A percentile compares a stretch with the other conserved stretches of the same genome.
These are phyloP conservation scores for Colletotrichum horii DNA, from an alignment of 2,329 filamentous ascomycete species.

Conservation along the genomic window DNA sequence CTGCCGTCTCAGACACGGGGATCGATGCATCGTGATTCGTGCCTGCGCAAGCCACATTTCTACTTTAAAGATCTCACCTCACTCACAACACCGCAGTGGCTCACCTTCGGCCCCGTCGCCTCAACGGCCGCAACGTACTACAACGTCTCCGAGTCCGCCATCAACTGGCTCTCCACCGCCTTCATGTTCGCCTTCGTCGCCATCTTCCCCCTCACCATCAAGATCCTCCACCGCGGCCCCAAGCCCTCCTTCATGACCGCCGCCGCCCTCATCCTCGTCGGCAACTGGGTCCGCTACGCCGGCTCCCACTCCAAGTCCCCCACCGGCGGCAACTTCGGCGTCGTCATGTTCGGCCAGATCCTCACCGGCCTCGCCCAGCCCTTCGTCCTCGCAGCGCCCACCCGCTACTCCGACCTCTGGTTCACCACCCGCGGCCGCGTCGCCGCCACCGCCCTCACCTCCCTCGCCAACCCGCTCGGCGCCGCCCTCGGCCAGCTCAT, in stretches of 20 bases:
- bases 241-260: slow-evolving; percentile 78
- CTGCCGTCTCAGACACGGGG: background rate
- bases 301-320: slow-evolving; percentile 57
- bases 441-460: slow-evolving; percentile 84
- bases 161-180: slow-evolving; percentile 92
- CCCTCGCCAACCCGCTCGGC: slow-evolving; percentile 87
- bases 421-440: slow-evolving; percentile 86
- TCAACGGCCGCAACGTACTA: slow-evolving; percentile 78
- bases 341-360: slow-evolving; percentile 91
- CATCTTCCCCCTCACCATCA: slow-evolving; percentile 75
- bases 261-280: slow-evolving; percentile 75
- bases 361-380: slow-evolving; percentile 89
- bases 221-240: slow-evolving; percentile 79
- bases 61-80: background rate
- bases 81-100: slow-evolving; percentile 66
- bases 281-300: slow-evolving; percentile 91
- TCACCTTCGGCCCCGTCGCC: slow-evolving; percentile 88
- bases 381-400: slow-evolving; percentile 88
- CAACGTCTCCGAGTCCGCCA: slow-evolving; percentile 70
- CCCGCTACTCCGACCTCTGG: slow-evolving; percentile 92
- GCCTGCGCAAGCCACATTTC: background rate
- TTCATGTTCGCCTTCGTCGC: slow-evolving; percentile 86
- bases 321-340: slow-evolving; percentile 68
- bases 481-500: slow-evolving; percentile 89
- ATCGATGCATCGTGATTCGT: background rate